Percentiles rank a stretch among this genome's conserved stretches.
Conservation (phyloP, 768 basidiomycete species). For the Trametes elegans region DNA sequence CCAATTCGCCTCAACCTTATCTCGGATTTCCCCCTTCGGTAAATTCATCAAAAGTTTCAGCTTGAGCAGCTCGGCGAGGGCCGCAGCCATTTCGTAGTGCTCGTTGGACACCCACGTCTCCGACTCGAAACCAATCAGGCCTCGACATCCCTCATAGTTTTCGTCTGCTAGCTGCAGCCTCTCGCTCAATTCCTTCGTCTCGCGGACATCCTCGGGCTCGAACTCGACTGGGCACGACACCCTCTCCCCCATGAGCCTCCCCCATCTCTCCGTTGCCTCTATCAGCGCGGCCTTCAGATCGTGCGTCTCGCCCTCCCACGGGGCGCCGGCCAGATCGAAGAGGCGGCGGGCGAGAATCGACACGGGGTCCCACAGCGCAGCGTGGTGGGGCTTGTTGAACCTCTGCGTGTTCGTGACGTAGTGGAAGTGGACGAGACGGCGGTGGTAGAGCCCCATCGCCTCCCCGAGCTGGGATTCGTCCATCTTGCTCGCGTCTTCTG, state of each 20-base stretch:
- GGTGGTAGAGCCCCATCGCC: conserved; percentile 39
- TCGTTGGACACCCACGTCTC: conserved; percentile 46
- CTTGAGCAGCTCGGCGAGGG: conserved; percentile 34
- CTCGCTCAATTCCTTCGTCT: conserved; percentile 39
- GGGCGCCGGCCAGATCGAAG: conserved; percentile 41
- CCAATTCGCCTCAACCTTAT: conserved; percentile 40
- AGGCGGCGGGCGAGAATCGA: conserved; percentile 39
- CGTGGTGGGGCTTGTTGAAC: conserved; percentile 45
- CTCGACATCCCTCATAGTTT: conserved; percentile 28
- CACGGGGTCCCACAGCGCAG: conserved; percentile 38
- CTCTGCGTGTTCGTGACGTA: conserved; percentile 43
- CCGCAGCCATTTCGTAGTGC: conserved; percentile 41
- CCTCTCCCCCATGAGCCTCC: conserved; percentile 21
- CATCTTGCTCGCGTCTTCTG: conserved; percentile 42
- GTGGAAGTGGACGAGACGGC: conserved; percentile 50
- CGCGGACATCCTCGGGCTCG: conserved; percentile 39
- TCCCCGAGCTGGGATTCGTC: conserved; percentile 34
- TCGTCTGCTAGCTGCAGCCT: conserved; percentile 32
- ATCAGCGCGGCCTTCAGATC: conserved; percentile 47
- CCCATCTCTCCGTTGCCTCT: conserved; percentile 26
- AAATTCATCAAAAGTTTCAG: conserved; percentile 31
- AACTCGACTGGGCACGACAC: conserved; percentile 28
- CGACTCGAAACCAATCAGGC: conserved; percentile 33
- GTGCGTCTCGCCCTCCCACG: conserved; percentile 52
- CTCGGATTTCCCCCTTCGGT: conserved; percentile 38